Conservation (phyloP, 176 grass and related monocot genomes). For the Carex pumila region DNA sequence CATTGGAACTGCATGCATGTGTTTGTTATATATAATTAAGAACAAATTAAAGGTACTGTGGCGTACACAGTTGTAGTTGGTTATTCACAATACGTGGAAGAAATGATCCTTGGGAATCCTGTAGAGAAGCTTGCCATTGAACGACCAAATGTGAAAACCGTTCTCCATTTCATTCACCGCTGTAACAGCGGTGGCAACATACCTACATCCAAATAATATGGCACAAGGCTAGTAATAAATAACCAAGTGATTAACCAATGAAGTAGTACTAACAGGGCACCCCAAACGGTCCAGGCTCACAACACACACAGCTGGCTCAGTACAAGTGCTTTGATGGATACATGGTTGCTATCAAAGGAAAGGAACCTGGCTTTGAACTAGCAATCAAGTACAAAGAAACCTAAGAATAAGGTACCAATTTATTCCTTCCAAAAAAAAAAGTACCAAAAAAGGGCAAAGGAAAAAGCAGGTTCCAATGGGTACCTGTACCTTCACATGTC, state of each 20-base stretch:
- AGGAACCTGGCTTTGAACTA: neutral
- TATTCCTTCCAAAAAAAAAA: neutral
- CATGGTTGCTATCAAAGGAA: neutral
- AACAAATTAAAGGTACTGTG: no score
- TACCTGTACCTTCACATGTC: neutral
- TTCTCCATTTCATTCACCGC: slow-evolving; percentile 97
- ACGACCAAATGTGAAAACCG: slow-evolving; percentile 84
- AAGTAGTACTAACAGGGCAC: neutral
- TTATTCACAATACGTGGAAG: slow-evolving; percentile 44
- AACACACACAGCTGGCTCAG: neutral
- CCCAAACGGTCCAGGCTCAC: neutral
- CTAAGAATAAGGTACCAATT: no score
- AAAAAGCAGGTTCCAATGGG: neutral
- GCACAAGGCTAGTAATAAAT: neutral
- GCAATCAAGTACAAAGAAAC: neutral
- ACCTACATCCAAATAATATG: slow-evolving; percentile 35
- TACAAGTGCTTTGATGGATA: neutral
- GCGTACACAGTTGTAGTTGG: neutral
- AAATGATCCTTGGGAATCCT: slow-evolving; percentile 92
- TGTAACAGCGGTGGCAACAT: slow-evolving; percentile 68
- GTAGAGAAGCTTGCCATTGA: slow-evolving; percentile 76
- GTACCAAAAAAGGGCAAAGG: neutral
- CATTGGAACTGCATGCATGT: slow-evolving; percentile 45
- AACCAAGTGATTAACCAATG: neutral
- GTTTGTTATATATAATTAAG: no score